These are phyloP conservation scores for Botrytis hyacinthi DNA, from an alignment of 2,329 filamentous ascomycete species.

Conservation along the genomic window DNA sequence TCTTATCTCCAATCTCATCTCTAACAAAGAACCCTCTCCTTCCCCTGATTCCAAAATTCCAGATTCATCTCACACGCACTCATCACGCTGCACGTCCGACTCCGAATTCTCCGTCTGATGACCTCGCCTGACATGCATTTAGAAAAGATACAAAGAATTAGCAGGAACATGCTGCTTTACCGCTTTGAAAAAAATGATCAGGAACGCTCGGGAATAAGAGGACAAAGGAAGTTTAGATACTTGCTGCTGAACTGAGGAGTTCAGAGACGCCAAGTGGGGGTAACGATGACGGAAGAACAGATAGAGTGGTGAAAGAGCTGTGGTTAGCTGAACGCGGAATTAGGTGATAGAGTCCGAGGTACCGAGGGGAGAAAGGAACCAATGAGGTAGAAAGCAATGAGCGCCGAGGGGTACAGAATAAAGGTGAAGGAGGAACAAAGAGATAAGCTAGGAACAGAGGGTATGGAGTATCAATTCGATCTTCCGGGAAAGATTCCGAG, in stretches of 20 bases:
- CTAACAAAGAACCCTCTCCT: background rate
- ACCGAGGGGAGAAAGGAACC: background rate
- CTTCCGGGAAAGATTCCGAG: background rate
- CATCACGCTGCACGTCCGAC: background rate
- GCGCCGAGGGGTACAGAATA: background rate
- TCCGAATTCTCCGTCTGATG: background rate
- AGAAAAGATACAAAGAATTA: background rate
- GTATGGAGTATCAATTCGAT: background rate
- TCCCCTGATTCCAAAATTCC: background rate
- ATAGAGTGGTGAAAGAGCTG: background rate
- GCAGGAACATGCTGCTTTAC: background rate
- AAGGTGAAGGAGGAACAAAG: background rate
- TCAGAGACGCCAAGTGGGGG: background rate
- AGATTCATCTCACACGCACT: background rate
- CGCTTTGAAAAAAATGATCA: background rate
- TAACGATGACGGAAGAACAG: background rate
- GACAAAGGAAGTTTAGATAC: background rate
- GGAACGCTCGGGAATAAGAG: slow-evolving; percentile 6
- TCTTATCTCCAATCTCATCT: background rate
- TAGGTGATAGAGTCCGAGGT: background rate
- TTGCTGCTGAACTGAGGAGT: background rate
- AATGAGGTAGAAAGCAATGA: background rate
- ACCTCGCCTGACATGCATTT: background rate
- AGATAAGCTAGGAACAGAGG: no score
- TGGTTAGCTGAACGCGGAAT: background rate